Percentiles rank a stretch among this genome's conserved stretches.
phyloP scores from a whole-genome alignment of 371 early-diverging fungal species.

The Mortierella sp. region DNA sequence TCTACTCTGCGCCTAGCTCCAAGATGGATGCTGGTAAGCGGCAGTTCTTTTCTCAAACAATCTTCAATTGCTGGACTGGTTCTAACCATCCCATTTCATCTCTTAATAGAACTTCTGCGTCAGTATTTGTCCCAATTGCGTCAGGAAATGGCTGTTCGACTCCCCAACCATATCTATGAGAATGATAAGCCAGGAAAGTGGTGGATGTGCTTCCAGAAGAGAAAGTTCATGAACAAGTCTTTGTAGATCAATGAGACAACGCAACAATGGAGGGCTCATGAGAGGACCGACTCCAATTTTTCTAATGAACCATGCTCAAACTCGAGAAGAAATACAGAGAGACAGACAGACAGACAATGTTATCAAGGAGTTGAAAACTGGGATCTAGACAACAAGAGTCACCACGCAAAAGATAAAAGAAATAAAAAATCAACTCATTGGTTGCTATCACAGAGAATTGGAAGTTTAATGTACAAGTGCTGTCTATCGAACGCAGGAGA shows the following conservation, averaged over 20 bases:
- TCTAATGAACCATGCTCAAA: background rate
- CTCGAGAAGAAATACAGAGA: background rate
- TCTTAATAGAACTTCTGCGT: constrained; percentile 75
- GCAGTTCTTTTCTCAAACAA: background rate
- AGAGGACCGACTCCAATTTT: background rate
- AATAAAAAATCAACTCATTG: background rate
- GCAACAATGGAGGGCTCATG: background rate
- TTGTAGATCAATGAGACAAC: constrained; percentile 54
- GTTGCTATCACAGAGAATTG: too few species aligned
- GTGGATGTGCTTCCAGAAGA: constrained; percentile 98
- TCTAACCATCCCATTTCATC: constrained; percentile 1
- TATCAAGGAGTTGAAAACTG: background rate
- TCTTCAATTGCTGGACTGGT: background rate
- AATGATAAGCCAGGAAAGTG: constrained; percentile 93
- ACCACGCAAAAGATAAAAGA: constrained; percentile 1
- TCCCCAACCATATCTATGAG: constrained; percentile 84
- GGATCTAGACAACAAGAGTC: background rate
- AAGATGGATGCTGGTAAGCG: constrained; percentile 80
- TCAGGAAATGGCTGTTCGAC: constrained; percentile 86
- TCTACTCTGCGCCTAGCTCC: constrained; percentile 84
- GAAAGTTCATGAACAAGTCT: constrained; percentile 95
- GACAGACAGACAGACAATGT: background rate
- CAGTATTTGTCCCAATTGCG: constrained; percentile 92
- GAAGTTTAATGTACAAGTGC: constrained; percentile 5
- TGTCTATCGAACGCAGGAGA: background rate